Evolutionary conservation across 75 land plant species (phyloP), one percentile per base, ranked within the genome.

Genomic region (Picea sitchensis): DNA sequence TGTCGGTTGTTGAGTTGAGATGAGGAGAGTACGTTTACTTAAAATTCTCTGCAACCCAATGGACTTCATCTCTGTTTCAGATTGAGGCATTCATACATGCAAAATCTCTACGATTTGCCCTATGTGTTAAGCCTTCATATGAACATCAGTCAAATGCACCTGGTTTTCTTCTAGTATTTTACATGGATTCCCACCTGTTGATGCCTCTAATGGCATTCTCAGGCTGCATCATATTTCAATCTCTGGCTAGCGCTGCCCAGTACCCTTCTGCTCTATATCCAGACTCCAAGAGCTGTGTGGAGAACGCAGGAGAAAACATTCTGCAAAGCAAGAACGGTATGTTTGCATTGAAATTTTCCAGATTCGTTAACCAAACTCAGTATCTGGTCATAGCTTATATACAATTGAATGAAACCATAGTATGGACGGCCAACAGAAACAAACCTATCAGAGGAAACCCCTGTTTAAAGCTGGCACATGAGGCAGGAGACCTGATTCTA

Each of bases 371-470:
- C 74, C 23, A 71, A 38, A 71, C 9, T 15, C 51, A n/a, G 30
- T 76, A 76, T 59, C 77, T 76, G 18, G 77, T 30, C 77, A 76
- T 76, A 5, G 38, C 77, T 14, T 58, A 58, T 14, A 71, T 71
- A 2, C 65, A 58, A 58, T 54, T 47, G 32, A 51, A 76, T 15
- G 34, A 51, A 9, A 58, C 23, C 14, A 76, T 58, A 7, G 64
- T 84, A 59, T 84, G 86, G 86, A 20, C 68, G 15, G 79, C 84
- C 20, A 82, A 84, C 75, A 38, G 84, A 0, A 61, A 82, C 59
- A 60, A 30, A 18, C 80, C 84, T 14, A 61, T 84, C 23, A 34
- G 56, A 12, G 58, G 51, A 36, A 82, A 77, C 4, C 73, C 86
- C 7, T 32, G 60, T 3, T 75, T 84, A 32, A 26, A 26, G 59